phyloP scores from a whole-genome alignment of 2,329 filamentous ascomycete genomes.

The Juglanconis sp. region DNA sequence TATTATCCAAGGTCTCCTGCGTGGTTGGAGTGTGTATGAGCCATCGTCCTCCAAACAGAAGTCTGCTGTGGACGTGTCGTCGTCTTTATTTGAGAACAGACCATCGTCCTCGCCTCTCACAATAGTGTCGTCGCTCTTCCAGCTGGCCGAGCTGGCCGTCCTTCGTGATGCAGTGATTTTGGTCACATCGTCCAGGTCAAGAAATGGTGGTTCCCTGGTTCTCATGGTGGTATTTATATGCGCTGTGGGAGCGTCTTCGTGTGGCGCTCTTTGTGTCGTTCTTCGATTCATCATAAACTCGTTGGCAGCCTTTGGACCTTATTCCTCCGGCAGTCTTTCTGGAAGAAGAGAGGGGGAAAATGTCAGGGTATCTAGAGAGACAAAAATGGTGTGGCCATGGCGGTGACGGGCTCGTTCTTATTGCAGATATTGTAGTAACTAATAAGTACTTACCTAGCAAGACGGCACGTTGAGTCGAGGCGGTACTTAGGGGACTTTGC shows the following conservation, averaged over 20 bases:
- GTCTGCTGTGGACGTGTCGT: background rate
- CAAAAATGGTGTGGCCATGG: background rate
- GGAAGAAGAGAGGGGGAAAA: background rate
- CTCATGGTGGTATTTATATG: background rate
- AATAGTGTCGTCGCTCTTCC: conserved; percentile 11
- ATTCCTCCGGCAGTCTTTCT: background rate
- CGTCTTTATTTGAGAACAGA: background rate
- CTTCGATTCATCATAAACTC: background rate
- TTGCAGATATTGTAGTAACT: background rate
- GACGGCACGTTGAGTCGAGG: background rate
- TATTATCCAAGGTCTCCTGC: conserved; percentile 6
- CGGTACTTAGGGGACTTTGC: background rate
- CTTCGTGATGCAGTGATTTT: background rate
- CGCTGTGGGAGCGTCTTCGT: background rate
- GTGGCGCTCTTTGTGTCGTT: background rate
- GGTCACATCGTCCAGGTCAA: background rate
- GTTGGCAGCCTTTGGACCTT: background rate
- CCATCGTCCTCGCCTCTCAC: background rate
- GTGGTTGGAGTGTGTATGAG: background rate
- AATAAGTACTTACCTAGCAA: background rate
- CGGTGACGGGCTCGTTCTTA: background rate
- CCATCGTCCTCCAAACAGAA: background rate
- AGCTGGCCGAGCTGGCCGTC: conserved; percentile 4
- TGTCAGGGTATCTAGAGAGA: background rate
- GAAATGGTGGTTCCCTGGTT: background rate